Evolutionary conservation across 1,139 yeast genomes (phyloP).

Genomic region (Blastobotrys proliferans): DNA sequence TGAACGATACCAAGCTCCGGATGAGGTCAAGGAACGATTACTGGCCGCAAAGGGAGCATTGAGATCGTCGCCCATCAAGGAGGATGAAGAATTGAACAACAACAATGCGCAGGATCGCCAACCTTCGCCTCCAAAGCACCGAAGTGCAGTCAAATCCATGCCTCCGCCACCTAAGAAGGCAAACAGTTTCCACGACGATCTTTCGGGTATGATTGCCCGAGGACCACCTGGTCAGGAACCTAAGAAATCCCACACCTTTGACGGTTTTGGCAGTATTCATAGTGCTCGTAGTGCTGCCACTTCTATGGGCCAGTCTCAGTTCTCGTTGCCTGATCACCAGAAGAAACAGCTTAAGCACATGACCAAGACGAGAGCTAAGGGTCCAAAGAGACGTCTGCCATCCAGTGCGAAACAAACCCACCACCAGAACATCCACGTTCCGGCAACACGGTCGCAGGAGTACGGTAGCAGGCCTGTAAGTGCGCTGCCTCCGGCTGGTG

Average conservation of each 20-base stretch:
- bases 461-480: background rate
- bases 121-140: background rate
- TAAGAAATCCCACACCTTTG: slow-evolving; percentile 5
- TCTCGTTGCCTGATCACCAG: background rate
- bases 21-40: slow-evolving; percentile 23
- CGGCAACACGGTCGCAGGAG: slow-evolving; percentile 2
- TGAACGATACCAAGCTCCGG: slow-evolving; percentile 25
- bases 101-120: background rate
- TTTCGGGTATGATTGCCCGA: slow-evolving; percentile 18
- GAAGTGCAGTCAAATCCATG: background rate
- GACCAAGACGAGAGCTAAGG: slow-evolving; percentile 61
- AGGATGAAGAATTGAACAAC: slow-evolving; percentile 12
- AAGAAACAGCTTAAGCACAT: slow-evolving; percentile 47
- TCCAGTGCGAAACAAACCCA: slow-evolving; percentile 25
- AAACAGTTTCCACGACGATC: slow-evolving; percentile 19
- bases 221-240: slow-evolving; percentile 16
- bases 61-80: slow-evolving; percentile 2
- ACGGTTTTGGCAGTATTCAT: no score
- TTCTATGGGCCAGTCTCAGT: no score
- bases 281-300: no score
- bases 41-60: slow-evolving; percentile 22
- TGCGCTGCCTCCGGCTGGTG: background rate
- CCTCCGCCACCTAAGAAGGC: slow-evolving; percentile 8
- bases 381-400: slow-evolving; percentile 74
- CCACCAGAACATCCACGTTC: background rate